These are phyloP conservation scores for Solanum hybrid DNA, from an alignment of 305 asterid genomes.

Conservation along the genomic window DNA sequence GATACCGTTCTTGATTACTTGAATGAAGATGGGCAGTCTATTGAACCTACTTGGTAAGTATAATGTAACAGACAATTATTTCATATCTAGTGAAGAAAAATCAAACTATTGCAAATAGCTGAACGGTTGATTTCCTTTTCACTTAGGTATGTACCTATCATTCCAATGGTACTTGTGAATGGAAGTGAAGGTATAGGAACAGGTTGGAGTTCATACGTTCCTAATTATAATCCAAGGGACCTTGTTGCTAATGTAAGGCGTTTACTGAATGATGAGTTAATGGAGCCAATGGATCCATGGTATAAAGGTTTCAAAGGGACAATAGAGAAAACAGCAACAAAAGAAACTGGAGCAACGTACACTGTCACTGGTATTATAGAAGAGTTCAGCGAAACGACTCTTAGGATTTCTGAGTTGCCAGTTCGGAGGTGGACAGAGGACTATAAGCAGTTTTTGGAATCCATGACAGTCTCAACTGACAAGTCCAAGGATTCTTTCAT, in stretches of 20 bases:
- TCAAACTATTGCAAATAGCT: background rate
- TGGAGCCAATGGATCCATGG: slow-evolving; percentile 92
- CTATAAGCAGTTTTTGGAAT: slow-evolving; percentile 81
- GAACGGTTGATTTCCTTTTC: slow-evolving; percentile 8
- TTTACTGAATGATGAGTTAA: slow-evolving; percentile 57
- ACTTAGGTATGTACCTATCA: slow-evolving; percentile 73
- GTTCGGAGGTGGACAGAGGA: slow-evolving; percentile 86
- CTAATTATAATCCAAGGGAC: slow-evolving; percentile 86
- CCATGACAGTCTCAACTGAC: slow-evolving; percentile 54
- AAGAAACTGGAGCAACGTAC: slow-evolving; percentile 56
- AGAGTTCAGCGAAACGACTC: slow-evolving; percentile 56
- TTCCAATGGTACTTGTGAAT: slow-evolving; percentile 82
- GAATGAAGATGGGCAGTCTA: slow-evolving; percentile 84
- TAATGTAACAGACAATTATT: background rate
- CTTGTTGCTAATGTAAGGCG: slow-evolving; percentile 63
- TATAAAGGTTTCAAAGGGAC: slow-evolving; percentile 77
- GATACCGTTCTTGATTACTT: slow-evolving; percentile 71
- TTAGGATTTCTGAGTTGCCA: slow-evolving; percentile 79
- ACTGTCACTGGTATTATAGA: slow-evolving; percentile 61
- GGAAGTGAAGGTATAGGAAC: slow-evolving; percentile 99
- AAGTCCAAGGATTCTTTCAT: slow-evolving; percentile 77
- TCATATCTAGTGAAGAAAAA: background rate
- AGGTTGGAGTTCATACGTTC: slow-evolving; percentile 88
- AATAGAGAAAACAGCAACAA: slow-evolving; percentile 57
- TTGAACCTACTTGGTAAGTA: slow-evolving; percentile 84